phyloP scores from a whole-genome alignment of 1,284 basidiomycete genomes.

The Tremellales sp. region DNA sequence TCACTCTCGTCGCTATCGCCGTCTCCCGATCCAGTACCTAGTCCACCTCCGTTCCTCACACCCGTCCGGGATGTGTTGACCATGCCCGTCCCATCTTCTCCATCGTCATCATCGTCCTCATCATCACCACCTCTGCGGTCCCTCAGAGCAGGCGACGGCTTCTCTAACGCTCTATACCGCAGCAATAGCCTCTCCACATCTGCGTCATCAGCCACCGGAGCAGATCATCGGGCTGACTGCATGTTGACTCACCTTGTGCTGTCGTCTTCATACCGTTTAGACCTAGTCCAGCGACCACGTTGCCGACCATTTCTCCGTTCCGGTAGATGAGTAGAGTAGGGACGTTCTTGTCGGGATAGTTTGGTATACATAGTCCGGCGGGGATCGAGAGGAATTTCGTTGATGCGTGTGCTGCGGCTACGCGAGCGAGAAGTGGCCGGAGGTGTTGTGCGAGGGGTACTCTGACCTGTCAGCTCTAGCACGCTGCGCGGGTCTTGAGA shows the following conservation, averaged over 20 bases:
- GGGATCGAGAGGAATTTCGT: slow-evolving; percentile 96
- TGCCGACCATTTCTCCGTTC: slow-evolving; percentile 80
- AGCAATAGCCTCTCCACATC: slow-evolving; percentile 44
- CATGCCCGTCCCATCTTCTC: slow-evolving; percentile 29
- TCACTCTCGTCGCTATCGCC: slow-evolving; percentile 40
- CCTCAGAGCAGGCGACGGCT: slow-evolving; percentile 31
- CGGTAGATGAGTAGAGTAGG: slow-evolving; percentile 92
- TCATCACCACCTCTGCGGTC: slow-evolving; percentile 25
- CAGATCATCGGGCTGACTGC: not conserved
- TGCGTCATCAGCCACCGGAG: slow-evolving; percentile 5
- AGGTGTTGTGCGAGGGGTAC: slow-evolving; percentile 74
- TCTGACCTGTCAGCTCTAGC: slow-evolving; percentile 49
- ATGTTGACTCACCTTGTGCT: slow-evolving; percentile 65
- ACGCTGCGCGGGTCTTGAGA: not conserved
- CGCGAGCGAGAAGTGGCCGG: slow-evolving; percentile 63
- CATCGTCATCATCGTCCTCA: slow-evolving; percentile 27
- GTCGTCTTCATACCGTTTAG: slow-evolving; percentile 69
- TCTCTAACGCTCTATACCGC: slow-evolving; percentile 37
- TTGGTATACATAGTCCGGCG: slow-evolving; percentile 90
- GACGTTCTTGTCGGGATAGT: slow-evolving; percentile 85
- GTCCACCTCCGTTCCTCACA: slow-evolving; percentile 29
- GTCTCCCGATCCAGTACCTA: slow-evolving; percentile 18
- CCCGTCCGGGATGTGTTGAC: slow-evolving; percentile 33
- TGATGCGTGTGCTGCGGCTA: slow-evolving; percentile 77
- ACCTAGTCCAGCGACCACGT: slow-evolving; percentile 63